Evolutionary conservation across 1,284 basidiomycete genomes (phyloP).

Genomic region (Moesziomyces aphidis): DNA sequence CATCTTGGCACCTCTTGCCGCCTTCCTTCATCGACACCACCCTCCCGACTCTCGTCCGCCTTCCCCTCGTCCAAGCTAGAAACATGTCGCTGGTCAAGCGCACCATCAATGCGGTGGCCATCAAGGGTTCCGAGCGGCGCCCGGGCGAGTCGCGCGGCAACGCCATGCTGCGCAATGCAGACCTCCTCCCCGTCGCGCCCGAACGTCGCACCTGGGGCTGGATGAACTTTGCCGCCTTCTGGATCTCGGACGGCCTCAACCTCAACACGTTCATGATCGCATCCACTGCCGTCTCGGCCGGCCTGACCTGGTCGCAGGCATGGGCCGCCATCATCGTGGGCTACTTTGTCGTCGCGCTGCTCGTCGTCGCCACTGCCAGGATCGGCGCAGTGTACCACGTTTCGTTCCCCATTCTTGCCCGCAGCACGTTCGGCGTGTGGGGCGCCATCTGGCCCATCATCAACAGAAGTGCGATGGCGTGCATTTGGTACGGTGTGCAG

Average conservation of each 20-base stretch:
- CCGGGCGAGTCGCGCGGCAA: slow-evolving; percentile 37
- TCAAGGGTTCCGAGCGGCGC: slow-evolving; percentile 37
- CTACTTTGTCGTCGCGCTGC: slow-evolving; percentile 78
- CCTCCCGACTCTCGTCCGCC: not conserved
- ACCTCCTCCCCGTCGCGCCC: slow-evolving; percentile 56
- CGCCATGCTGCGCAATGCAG: slow-evolving; percentile 50
- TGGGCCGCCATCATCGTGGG: slow-evolving; percentile 71
- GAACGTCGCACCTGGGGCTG: slow-evolving; percentile 53
- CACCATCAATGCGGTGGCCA: slow-evolving; percentile 31
- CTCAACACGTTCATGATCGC: slow-evolving; percentile 57
- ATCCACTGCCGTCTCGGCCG: slow-evolving; percentile 34
- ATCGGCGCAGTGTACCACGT: slow-evolving; percentile 73
- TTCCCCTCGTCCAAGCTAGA: not conserved
- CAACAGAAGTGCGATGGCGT: slow-evolving; percentile 78
- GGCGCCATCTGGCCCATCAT: slow-evolving; percentile 85
- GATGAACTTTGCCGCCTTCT: slow-evolving; percentile 55
- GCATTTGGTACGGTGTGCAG: slow-evolving; percentile 70
- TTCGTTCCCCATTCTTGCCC: slow-evolving; percentile 82
- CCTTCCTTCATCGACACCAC: not conserved
- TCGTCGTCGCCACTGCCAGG: slow-evolving; percentile 83
- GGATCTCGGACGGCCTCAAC: slow-evolving; percentile 63
- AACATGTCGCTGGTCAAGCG: slow-evolving; percentile 31
- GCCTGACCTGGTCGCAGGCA: slow-evolving; percentile 59
- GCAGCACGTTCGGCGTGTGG: slow-evolving; percentile 80
- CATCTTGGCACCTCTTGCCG: too few species aligned